These are phyloP conservation scores for Mycena galopus DNA, from an alignment of 768 basidiomycete species.

Conservation along the genomic window DNA sequence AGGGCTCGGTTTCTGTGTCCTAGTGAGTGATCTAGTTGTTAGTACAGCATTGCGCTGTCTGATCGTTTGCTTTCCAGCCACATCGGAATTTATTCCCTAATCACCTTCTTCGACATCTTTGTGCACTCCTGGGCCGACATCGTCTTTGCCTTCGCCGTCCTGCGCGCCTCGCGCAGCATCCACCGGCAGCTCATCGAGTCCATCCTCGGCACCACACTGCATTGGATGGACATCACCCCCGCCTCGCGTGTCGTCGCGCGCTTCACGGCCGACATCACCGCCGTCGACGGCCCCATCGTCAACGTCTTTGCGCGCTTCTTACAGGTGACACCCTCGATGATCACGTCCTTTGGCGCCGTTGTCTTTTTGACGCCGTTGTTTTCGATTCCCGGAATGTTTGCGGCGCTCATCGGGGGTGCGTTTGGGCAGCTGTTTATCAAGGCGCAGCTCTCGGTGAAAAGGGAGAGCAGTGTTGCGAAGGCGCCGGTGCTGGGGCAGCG, in stretches of 20 bases:
- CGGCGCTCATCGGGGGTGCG: slow-evolving; percentile 48
- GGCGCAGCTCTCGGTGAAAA: slow-evolving; percentile 44
- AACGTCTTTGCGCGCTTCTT: slow-evolving; percentile 32
- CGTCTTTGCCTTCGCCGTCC: slow-evolving; percentile 35
- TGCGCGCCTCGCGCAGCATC: slow-evolving; percentile 30
- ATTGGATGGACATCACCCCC: slow-evolving; percentile 45
- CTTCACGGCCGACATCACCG: slow-evolving; percentile 62
- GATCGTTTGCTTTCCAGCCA: slow-evolving; percentile 19
- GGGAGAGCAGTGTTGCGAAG: slow-evolving; percentile 43
- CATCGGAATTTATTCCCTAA: slow-evolving; percentile 16
- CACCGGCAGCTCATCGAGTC: slow-evolving; percentile 25
- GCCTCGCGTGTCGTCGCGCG: slow-evolving; percentile 57
- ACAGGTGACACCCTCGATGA: slow-evolving; percentile 28
- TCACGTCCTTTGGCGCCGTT: slow-evolving; percentile 48
- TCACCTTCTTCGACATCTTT: slow-evolving; percentile 14
- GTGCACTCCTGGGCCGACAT: slow-evolving; percentile 22
- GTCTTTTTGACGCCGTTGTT: slow-evolving; percentile 46
- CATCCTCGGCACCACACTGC: slow-evolving; percentile 60
- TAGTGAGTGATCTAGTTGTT: slow-evolving; percentile 36
- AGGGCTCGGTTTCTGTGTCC: slow-evolving; percentile 35
- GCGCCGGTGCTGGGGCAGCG: slow-evolving; percentile 49
- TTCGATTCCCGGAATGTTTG: slow-evolving; percentile 45
- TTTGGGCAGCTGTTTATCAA: slow-evolving; percentile 46
- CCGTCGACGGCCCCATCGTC: slow-evolving; percentile 35
- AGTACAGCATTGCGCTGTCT: background rate